phyloP scores from a whole-genome alignment of 2,329 filamentous ascomycete genomes.

The Lomentospora prolificans region DNA sequence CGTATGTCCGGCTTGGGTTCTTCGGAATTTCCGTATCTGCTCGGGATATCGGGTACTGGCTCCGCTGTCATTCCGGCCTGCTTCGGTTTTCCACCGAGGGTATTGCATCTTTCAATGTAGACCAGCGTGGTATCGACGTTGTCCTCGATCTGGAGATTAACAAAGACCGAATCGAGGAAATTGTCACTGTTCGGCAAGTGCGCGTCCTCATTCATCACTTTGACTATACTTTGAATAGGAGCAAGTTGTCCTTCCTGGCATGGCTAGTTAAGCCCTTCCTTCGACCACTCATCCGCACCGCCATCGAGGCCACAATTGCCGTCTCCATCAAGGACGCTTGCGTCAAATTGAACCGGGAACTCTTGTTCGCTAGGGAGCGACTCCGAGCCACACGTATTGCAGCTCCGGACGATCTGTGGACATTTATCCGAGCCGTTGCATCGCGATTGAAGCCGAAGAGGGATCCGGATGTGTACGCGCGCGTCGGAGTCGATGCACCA shows the following conservation, averaged over 20 bases:
- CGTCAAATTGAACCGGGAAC: constrained; percentile 68
- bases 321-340: constrained; percentile 60
- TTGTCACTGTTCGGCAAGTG: constrained; percentile 67
- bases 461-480: constrained; percentile 66
- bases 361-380: constrained; percentile 78
- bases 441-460: constrained; percentile 66
- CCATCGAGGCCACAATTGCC: constrained; percentile 70
- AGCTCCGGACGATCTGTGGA: constrained; percentile 42
- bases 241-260: constrained; percentile 65
- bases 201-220: constrained; percentile 80
- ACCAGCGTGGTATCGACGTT: constrained; percentile 80
- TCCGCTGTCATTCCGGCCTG: constrained; percentile 67
- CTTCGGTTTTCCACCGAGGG: constrained; percentile 72
- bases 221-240: constrained; percentile 64
- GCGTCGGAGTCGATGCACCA: constrained; percentile 52
- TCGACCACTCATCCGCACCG: constrained; percentile 67
- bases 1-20: constrained; percentile 66
- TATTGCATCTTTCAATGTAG: constrained; percentile 75
- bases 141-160: constrained; percentile 77
- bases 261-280: constrained; percentile 81
- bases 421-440: constrained; percentile 61
- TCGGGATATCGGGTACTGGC: constrained; percentile 82
- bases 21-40: constrained; percentile 77
- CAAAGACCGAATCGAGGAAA: constrained; percentile 66
- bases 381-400: constrained; percentile 78